Evolutionary conservation across 2,329 filamentous ascomycete species (phyloP).

Genomic region (Sclerotinia nivalis): DNA sequence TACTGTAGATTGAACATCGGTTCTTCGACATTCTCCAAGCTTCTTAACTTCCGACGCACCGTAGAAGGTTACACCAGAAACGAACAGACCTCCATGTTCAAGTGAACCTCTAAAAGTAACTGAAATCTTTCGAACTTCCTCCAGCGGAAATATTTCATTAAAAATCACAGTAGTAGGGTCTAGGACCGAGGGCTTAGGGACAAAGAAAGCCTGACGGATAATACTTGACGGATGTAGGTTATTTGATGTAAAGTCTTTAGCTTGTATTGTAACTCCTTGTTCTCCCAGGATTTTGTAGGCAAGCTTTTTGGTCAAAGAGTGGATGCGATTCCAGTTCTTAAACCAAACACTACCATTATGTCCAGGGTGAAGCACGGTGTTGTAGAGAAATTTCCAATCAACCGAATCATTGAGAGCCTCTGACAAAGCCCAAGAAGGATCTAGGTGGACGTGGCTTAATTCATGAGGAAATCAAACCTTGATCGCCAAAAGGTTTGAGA

Average conservation of each 20-base stretch:
- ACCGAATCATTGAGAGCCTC: no score
- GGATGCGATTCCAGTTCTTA: not conserved
- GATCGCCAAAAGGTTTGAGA: not conserved
- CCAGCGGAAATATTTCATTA: not conserved
- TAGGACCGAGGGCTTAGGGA: not conserved
- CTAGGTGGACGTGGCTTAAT: not conserved
- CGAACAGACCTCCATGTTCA: no score
- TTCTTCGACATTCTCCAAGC: no score
- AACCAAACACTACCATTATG: not conserved
- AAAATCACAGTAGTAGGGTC: not conserved
- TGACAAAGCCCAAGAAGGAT: no score
- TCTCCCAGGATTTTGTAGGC: not conserved
- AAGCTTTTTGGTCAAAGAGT: not conserved
- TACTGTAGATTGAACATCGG: no score
- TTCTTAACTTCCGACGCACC: no score
- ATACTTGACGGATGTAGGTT: not conserved
- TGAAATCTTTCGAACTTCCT: no score
- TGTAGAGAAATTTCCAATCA: not conserved
- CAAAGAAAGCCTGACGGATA: not conserved
- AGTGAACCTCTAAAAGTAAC: no score
- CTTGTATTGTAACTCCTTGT: not conserved
- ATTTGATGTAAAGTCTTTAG: not conserved
- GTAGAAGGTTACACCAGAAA: no score
- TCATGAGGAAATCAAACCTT: not conserved
- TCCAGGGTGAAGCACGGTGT: not conserved